Conservation (phyloP, 169 alveolate genomes). For the Toxoplasma gondii region DNA sequence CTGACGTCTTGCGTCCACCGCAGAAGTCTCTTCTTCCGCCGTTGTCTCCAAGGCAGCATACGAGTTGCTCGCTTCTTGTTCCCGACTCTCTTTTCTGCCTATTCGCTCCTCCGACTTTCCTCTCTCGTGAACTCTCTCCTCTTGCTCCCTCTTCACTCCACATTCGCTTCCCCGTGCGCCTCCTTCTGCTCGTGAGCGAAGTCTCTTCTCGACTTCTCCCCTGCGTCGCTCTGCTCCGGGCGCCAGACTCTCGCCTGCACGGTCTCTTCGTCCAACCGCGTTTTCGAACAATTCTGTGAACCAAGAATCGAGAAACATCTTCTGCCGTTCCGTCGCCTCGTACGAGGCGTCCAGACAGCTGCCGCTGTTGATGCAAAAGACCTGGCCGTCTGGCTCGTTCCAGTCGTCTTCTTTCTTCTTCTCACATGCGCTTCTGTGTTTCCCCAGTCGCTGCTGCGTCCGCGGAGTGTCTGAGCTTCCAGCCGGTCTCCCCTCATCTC, state of each 20-base stretch:
- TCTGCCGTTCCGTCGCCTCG: conserved; percentile 15
- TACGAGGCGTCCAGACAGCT: conserved; percentile 9
- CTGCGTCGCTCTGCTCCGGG: not conserved
- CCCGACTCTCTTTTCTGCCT: not conserved
- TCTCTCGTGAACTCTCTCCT: not conserved
- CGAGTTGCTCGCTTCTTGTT: not conserved
- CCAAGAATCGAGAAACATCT: not conserved
- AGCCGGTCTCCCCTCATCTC: not conserved
- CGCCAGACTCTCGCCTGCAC: not conserved
- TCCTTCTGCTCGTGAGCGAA: not conserved
- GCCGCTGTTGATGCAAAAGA: not conserved
- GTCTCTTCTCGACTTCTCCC: not conserved
- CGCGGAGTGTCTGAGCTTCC: not conserved
- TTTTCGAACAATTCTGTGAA: not conserved
- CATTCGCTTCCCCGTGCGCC: not conserved
- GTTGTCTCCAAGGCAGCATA: too few species aligned
- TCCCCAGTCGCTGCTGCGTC: not conserved
- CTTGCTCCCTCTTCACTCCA: not conserved
- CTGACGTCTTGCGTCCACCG: too few species aligned
- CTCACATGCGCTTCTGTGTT: not conserved
- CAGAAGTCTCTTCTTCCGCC: too few species aligned
- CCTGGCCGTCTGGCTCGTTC: not conserved
- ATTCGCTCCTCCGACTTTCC: not conserved
- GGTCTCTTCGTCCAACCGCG: not conserved
- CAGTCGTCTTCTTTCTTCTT: not conserved